phyloP scores from a whole-genome alignment of 768 basidiomycete species.

The Thelephora aurantiotincta region DNA sequence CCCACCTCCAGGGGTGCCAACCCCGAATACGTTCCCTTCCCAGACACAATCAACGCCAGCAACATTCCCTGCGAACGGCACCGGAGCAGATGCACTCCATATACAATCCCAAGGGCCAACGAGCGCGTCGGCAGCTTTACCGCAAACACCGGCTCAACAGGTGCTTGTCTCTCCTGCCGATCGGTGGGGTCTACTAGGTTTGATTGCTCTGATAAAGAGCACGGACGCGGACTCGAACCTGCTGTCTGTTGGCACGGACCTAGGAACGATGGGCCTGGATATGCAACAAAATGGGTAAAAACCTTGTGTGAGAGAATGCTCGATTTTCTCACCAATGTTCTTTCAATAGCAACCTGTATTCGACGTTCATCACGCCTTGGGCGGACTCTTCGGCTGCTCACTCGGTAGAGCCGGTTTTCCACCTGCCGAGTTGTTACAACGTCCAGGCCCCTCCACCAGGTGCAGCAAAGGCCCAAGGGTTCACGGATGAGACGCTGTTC shows the following conservation, averaged over 20 bases:
- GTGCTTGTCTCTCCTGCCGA: conserved; percentile 87
- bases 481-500: conserved; percentile 93
- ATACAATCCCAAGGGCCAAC: conserved; percentile 21
- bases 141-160: conserved; percentile 88
- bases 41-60: conserved; percentile 21
- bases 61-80: conserved; percentile 12
- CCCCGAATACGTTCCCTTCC: conserved; percentile 23
- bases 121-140: conserved; percentile 31
- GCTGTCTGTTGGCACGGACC: conserved; percentile 78
- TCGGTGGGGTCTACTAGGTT: conserved; percentile 82
- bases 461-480: conserved; percentile 63
- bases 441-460: conserved; percentile 81
- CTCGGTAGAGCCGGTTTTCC: conserved; percentile 83
- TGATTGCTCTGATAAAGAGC: conserved; percentile 79
- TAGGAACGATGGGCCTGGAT: conserved; percentile 86
- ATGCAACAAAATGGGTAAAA: conserved; percentile 70
- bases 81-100: conserved; percentile 14
- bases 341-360: conserved; percentile 58
- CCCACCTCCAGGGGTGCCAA: conserved; percentile 36
- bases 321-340: background rate
- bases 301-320: conserved; percentile 1
- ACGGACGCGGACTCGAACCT: conserved; percentile 74
- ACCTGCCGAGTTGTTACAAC: conserved; percentile 84
- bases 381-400: conserved; percentile 78
- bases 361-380: conserved; percentile 95